Percentiles rank a stretch among this genome's conserved stretches.
Evolutionary conservation across 768 basidiomycete genomes (phyloP).

Genomic region (Phylloporus sp.): DNA sequence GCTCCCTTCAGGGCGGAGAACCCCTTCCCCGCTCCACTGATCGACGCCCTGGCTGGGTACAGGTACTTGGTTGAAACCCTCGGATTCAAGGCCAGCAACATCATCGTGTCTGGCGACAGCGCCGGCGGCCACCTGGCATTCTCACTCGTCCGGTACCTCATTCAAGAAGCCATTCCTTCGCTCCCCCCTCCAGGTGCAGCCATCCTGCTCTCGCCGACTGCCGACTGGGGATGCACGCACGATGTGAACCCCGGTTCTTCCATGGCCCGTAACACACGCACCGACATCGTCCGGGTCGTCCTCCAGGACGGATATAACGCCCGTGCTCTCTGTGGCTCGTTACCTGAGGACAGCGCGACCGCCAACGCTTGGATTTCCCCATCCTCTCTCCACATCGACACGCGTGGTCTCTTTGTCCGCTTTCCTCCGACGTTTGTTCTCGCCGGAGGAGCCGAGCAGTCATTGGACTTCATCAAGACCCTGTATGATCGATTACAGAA

Average conservation of each 20-base stretch:
- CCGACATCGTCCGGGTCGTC: background rate
- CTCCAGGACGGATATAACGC: slow-evolving; percentile 1
- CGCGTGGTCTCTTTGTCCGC: slow-evolving; percentile 15
- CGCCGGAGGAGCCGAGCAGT: slow-evolving; percentile 26
- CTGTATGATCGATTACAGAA: slow-evolving; percentile 20
- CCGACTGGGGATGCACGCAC: slow-evolving; percentile 1
- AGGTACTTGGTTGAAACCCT: slow-evolving; percentile 1
- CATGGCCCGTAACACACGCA: slow-evolving; percentile 1
- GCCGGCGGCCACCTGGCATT: slow-evolving; percentile 2
- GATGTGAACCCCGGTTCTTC: background rate
- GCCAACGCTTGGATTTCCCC: slow-evolving; percentile 12
- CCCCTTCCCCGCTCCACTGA: background rate
- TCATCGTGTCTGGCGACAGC: slow-evolving; percentile 3
- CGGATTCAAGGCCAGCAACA: slow-evolving; percentile 1
- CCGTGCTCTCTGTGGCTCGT: slow-evolving; percentile 8
- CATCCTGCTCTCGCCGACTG: background rate
- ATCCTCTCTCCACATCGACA: slow-evolving; percentile 5
- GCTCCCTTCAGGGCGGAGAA: background rate
- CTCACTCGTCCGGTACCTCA: background rate
- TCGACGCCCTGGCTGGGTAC: slow-evolving; percentile 5
- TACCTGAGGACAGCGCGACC: slow-evolving; percentile 1
- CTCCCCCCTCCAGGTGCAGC: background rate
- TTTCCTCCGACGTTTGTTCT: slow-evolving; percentile 28
- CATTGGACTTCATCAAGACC: slow-evolving; percentile 24
- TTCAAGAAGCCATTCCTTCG: background rate